These are phyloP conservation scores for Crataegus laevigata DNA, from an alignment of 306 rosid species.

Conservation along the genomic window DNA sequence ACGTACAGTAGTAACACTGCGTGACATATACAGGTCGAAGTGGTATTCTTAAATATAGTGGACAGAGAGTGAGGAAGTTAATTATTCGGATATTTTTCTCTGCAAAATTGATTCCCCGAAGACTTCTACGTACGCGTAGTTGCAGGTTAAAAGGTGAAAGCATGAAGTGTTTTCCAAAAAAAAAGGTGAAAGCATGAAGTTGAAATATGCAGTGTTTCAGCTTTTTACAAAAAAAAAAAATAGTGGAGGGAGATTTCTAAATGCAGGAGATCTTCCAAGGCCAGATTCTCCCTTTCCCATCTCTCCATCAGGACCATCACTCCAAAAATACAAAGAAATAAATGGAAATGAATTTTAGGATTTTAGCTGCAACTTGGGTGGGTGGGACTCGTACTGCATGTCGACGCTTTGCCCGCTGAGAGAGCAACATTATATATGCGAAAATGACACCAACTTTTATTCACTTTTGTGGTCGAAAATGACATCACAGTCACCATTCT, in stretches of 20 bases:
- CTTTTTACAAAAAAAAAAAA: background rate
- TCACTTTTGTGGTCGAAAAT: background rate
- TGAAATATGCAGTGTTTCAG: background rate
- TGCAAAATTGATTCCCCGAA: background rate
- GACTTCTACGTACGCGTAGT: background rate
- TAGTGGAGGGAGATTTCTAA: slow-evolving; percentile 31
- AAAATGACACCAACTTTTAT: slow-evolving; percentile 30
- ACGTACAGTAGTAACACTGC: background rate
- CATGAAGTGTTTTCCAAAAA: no score
- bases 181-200: background rate
- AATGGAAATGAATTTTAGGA: background rate
- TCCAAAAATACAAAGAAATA: background rate
- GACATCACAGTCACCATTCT: slow-evolving; percentile 4
- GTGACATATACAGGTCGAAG: background rate
- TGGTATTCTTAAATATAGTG: background rate
- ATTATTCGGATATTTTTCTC: no score
- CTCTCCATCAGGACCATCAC: background rate
- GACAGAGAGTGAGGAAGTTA: no score
- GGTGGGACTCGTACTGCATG: slow-evolving; percentile 41
- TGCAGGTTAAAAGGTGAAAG: background rate
- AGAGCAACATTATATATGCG: slow-evolving; percentile 21
- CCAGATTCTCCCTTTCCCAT: slow-evolving; percentile 21
- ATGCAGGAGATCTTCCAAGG: slow-evolving; percentile 26
- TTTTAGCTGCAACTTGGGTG: slow-evolving; percentile 29
- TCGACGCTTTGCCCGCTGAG: slow-evolving; percentile 29